phyloP scores from a whole-genome alignment of 2,329 filamentous ascomycete genomes.

The Aspergillus puulaauensis region DNA sequence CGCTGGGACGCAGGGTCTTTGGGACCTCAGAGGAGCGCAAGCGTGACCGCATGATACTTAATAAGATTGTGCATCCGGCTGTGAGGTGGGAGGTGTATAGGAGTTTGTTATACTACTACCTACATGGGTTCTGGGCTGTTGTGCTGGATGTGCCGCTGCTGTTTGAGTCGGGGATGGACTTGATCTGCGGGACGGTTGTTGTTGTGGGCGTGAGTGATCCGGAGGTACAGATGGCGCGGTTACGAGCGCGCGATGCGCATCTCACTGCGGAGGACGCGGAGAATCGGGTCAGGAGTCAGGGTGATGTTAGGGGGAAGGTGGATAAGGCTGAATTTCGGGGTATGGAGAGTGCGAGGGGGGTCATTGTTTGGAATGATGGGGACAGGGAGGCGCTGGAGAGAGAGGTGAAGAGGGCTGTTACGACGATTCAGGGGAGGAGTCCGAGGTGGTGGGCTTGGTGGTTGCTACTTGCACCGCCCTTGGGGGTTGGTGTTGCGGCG shows the following conservation, averaged over 20 bases:
- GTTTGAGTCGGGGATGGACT: constrained; percentile 84
- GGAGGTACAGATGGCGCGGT: constrained; percentile 74
- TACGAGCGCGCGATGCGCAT: constrained; percentile 74
- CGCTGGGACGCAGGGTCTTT: constrained; percentile 82
- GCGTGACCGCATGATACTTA: constrained; percentile 73
- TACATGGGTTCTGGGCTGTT: constrained; percentile 79
- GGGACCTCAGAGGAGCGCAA: constrained; percentile 70
- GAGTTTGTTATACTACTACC: constrained; percentile 69
- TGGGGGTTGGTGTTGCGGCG: constrained; percentile 66
- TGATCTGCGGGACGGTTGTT: constrained; percentile 78
- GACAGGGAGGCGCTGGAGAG: constrained; percentile 66
- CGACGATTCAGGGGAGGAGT: constrained; percentile 60
- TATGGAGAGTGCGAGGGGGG: constrained; percentile 58
- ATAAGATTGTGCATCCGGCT: constrained; percentile 88
- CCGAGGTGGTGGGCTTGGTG: constrained; percentile 84
- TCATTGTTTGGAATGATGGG: constrained; percentile 90
- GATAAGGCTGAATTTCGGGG: constrained; percentile 65
- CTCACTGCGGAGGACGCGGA: constrained; percentile 81
- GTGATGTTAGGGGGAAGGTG: constrained; percentile 81
- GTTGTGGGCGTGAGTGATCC: constrained; percentile 84
- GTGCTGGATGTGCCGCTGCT: constrained; percentile 89
- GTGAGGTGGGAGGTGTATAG: constrained; percentile 81
- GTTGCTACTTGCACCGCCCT: constrained; percentile 66
- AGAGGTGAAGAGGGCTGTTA: constrained; percentile 67
- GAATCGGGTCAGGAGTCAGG: constrained; percentile 83